phyloP scores from a whole-genome alignment of 129 eudicot species.

The Arctium minus region DNA sequence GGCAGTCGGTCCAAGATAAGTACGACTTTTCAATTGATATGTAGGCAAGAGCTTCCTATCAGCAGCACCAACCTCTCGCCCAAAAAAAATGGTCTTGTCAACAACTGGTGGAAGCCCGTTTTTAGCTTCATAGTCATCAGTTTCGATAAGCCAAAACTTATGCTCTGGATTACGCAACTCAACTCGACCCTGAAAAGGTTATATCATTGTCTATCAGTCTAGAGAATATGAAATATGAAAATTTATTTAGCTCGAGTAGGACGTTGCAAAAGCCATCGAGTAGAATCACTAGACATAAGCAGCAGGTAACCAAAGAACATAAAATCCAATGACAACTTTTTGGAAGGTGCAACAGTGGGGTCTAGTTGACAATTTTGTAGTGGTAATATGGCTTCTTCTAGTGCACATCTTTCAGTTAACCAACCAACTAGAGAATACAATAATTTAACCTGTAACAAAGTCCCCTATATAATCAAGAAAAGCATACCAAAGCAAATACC shows the following conservation, averaged over 20 bases:
- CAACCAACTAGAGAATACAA: not conserved
- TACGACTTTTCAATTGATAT: conserved; percentile 83
- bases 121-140: conserved; percentile 67
- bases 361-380: not conserved
- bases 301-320: not conserved
- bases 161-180: conserved; percentile 71
- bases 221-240: not conserved
- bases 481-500: conserved; percentile 32
- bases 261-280: not conserved
- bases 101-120: conserved; percentile 91
- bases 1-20: conserved; percentile 95
- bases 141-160: conserved; percentile 83
- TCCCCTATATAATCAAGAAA: not conserved
- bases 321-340: not conserved
- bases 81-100: conserved; percentile 76
- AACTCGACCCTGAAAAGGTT: conserved; percentile 67
- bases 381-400: not conserved
- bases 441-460: not conserved
- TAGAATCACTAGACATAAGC: not conserved
- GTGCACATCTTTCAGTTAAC: not conserved
- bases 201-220: not conserved
- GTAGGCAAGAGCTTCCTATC: conserved; percentile 92
- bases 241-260: not conserved
- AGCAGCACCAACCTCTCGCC: conserved; percentile 82
- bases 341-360: not conserved